These are phyloP conservation scores for Podospora appendiculata DNA, from an alignment of 495 filamentous ascomycete species.

Conservation along the genomic window DNA sequence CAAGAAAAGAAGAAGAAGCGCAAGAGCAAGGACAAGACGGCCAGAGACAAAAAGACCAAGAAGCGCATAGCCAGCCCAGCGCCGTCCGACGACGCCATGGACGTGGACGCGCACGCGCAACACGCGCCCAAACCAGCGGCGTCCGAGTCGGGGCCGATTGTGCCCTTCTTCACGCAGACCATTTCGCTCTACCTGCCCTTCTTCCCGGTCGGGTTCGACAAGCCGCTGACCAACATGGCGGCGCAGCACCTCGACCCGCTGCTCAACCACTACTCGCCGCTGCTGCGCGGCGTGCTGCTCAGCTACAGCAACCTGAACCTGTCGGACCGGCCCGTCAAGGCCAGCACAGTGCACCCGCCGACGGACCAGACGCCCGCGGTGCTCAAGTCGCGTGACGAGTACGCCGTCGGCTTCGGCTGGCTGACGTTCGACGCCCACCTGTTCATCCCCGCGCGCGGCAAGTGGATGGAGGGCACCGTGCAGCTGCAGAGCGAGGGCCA, in stretches of 20 bases:
- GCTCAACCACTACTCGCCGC: constrained; percentile 38
- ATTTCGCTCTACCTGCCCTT: constrained; percentile 41
- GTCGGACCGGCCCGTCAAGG: constrained; percentile 32
- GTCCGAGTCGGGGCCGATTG: constrained; percentile 11
- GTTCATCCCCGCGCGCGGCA: constrained; percentile 37
- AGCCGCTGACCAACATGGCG: constrained; percentile 34
- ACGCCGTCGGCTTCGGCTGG: constrained; percentile 38
- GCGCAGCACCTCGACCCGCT: constrained; percentile 39
- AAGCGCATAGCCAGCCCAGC: constrained; percentile 6
- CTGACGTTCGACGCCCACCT: constrained; percentile 38
- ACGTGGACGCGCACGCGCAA: constrained; percentile 11
- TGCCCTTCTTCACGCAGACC: constrained; percentile 41
- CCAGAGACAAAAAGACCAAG: constrained; percentile 9
- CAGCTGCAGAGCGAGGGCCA: constrained; percentile 42
- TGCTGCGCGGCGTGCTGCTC: constrained; percentile 36
- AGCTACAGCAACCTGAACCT: constrained; percentile 38
- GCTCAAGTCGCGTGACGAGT: constrained; percentile 35
- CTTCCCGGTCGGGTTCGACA: constrained; percentile 36
- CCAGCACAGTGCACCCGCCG: constrained; percentile 18
- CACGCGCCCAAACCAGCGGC: constrained; percentile 1
- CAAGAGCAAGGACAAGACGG: constrained; percentile 16
- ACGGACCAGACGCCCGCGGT: constrained; percentile 32
- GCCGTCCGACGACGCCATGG: constrained; percentile 15
- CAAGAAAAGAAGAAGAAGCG: constrained; percentile 15
- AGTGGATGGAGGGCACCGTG: constrained; percentile 40